Conservation (phyloP, 306 rosid genomes). For the Parietaria judaica region DNA sequence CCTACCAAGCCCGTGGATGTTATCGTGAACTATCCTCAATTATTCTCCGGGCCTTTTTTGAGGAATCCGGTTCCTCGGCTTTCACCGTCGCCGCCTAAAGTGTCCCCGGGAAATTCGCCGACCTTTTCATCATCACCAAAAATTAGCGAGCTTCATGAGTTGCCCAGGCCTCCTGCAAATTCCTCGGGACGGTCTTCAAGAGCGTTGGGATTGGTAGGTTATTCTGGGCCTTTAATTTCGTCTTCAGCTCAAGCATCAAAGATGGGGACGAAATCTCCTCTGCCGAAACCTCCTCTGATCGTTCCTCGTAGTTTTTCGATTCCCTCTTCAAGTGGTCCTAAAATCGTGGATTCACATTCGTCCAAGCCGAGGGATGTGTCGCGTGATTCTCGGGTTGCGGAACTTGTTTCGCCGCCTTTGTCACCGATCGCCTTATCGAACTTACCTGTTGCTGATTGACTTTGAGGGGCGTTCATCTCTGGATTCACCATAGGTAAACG, state of each 20-base stretch:
- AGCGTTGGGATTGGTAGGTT: constrained; percentile 46
- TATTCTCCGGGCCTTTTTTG: constrained; percentile 82
- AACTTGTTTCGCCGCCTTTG: constrained; percentile 56
- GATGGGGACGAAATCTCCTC: constrained; percentile 48
- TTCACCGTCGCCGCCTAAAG: constrained; percentile 59
- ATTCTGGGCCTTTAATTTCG: constrained; percentile 79
- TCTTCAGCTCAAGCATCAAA: constrained; percentile 52
- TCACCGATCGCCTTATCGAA: constrained; percentile 50
- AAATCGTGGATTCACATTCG: constrained; percentile 36
- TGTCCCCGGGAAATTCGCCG: constrained; percentile 68
- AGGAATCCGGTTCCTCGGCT: constrained; percentile 58
- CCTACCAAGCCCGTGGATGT: constrained; percentile 44
- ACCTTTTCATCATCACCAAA: constrained; percentile 68
- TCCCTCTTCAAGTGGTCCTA: constrained; percentile 60
- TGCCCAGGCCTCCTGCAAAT: constrained; percentile 81
- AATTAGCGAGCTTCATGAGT: constrained; percentile 96
- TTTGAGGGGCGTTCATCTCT: constrained; percentile 29
- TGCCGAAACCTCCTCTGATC: constrained; percentile 70
- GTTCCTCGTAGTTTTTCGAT: constrained; percentile 79
- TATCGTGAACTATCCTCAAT: constrained; percentile 35
- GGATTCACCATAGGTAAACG: constrained; percentile 42
- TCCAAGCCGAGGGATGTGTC: constrained; percentile 41
- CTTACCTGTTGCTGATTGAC: constrained; percentile 31
- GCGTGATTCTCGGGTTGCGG: constrained; percentile 29
- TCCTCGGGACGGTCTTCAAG: constrained; percentile 46